phyloP scores from a whole-genome alignment of 768 basidiomycete species.

The Zangia roseola region DNA sequence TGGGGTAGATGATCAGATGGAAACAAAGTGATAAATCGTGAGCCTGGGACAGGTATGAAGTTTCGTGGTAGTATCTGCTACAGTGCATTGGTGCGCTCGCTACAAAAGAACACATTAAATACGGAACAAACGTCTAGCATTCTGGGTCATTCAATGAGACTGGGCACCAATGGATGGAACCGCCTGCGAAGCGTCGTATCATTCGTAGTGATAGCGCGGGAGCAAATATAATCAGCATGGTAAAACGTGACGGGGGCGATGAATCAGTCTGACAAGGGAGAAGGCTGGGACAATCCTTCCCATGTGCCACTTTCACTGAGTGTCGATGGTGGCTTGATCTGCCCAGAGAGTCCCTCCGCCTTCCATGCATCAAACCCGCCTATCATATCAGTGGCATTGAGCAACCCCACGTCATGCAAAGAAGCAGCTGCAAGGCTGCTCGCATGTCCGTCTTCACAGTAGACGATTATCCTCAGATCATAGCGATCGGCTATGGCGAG shows the following conservation, averaged over 20 bases:
- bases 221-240: neutral
- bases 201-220: neutral
- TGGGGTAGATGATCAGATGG: no score
- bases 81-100: neutral
- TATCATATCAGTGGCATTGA: slow-evolving; percentile 75
- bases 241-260: neutral
- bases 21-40: no score
- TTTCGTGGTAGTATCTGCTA: neutral
- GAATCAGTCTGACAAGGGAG: slow-evolving; percentile 23
- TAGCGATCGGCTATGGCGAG: slow-evolving; percentile 71
- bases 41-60: no score
- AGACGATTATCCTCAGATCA: slow-evolving; percentile 70
- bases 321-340: slow-evolving; percentile 34
- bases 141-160: neutral
- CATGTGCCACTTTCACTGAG: slow-evolving; percentile 30
- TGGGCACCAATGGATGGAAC: no score
- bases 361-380: slow-evolving; percentile 77
- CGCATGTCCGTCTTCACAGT: slow-evolving; percentile 73
- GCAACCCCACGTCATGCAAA: slow-evolving; percentile 65
- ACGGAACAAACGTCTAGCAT: neutral
- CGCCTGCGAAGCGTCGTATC: no score
- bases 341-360: slow-evolving; percentile 61
- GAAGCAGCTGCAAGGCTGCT: slow-evolving; percentile 72
- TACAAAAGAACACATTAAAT: neutral
- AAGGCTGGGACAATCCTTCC: slow-evolving; percentile 29